phyloP scores from a whole-genome alignment of 495 filamentous ascomycete species.

The Trichoderma virens region DNA sequence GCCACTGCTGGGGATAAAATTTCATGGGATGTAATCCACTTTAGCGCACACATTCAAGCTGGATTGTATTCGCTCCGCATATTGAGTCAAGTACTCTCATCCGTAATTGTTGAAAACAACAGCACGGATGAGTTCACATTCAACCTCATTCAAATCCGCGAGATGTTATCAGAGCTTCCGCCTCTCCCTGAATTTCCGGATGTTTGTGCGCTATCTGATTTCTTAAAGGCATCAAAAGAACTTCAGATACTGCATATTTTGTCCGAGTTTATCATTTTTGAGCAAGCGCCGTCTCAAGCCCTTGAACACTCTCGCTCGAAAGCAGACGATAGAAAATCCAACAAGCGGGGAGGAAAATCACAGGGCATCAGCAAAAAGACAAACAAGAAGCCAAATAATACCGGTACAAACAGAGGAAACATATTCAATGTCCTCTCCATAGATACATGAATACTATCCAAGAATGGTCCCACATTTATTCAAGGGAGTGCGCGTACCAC shows the following conservation, averaged over 20 bases:
- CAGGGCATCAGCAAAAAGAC: background rate
- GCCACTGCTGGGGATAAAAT: slow-evolving; percentile 13
- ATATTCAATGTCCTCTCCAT: slow-evolving; percentile 6
- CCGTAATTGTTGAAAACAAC: slow-evolving; percentile 13
- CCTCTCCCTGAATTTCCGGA: slow-evolving; percentile 4
- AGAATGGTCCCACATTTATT: no score
- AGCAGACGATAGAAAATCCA: background rate
- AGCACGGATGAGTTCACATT: background rate
- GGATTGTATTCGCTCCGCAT: slow-evolving; percentile 61
- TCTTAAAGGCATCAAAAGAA: background rate
- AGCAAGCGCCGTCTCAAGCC: background rate
- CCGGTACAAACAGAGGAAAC: background rate
- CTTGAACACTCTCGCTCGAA: background rate
- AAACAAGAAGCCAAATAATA: background rate
- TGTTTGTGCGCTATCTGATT: background rate
- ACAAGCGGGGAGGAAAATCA: background rate
- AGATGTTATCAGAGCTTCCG: background rate
- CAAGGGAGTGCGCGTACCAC: no score
- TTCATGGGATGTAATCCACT: slow-evolving; percentile 57
- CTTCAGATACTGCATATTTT: background rate
- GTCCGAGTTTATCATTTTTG: background rate
- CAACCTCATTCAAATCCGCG: background rate
- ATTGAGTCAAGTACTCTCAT: slow-evolving; percentile 44
- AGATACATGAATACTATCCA: background rate
- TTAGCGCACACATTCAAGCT: slow-evolving; percentile 54